Base-by-base conservation (phyloP, 2,329 filamentous ascomycete genomes). In the Monosporascus sp. region DNA sequence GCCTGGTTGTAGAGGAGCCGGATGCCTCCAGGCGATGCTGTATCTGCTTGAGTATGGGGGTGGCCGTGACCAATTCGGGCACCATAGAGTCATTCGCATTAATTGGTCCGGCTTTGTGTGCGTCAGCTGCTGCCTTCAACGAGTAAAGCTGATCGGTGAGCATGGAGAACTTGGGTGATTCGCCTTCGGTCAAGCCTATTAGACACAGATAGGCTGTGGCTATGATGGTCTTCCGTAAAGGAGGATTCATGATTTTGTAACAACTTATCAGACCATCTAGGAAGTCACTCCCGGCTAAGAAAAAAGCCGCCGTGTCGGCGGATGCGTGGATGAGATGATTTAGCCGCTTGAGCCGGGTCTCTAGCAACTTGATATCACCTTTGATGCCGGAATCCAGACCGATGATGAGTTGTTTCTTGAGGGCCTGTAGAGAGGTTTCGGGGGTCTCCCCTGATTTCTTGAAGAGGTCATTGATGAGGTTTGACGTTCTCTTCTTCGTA, bases 281-380 rank as follows among this genome's bases (percentile, higher is more conserved):
- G 61, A 94, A 93, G 70, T 97, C 93, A 49, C 88, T 91, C 1
- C 93, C 93, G 0, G 88, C 88, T 61, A 96, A 81, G 62, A 96
- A 86, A 60, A 89, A 75, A 1, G 74, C 72, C 20, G 80, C 80
- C 1, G 77, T 73, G 20, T 78, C 74, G 0, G 82, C 75, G 5
- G 85, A 89, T 7, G 74, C 76, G 60, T 83, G 78, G 5, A 91
- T 71, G 4, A 92, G 71, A 49, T 83, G 77, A 54, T 84, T 88
- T n/a, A 90, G 65, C 9, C 74, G 73, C 47, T 76, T 76, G 35
- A 91, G 72, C 0, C 74, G 74, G 1, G 69, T 67, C 63, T 88
- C 82, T 0, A 82, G 75, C 7, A 72, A 69, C 40, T 76, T 78
- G 4, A 86, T 70, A 51, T 85, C 77, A 2, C 78, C 77, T 35